Base-by-base conservation (phyloP, 2,329 filamentous ascomycete species). In the Aspergillus novofumigatus region DNA sequence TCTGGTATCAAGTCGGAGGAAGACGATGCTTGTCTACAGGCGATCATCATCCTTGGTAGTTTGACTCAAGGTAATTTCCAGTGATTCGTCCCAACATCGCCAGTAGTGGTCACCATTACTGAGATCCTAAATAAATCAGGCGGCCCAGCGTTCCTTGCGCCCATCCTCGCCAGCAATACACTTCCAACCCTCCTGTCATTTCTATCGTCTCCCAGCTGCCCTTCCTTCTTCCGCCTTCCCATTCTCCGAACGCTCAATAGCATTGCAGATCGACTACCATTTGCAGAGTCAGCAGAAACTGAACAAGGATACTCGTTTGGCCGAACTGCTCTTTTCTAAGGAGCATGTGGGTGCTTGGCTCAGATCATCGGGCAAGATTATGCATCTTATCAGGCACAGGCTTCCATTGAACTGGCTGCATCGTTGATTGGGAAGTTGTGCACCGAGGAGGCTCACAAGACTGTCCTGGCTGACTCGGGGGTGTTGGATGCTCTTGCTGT, bases 41-140 rank as follows among this genome's bases (percentile, higher is more conserved):
- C 89, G n/a, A 83, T 92, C 42, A 86, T 95, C 62, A 83, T 97
- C n/a, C 78, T 96, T 38, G 87, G 88, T 49, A 94, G 90, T 72
- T 84, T 97, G 69, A 90, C 91, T 56, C 87, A 89, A 75, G 92
- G 92, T 92, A 81, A 52, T 63, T 26, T 38, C 14, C 11, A 28
- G 42, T n/a, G 11, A 51, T 10, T 26, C 11, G 10, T 23, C 28
- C 20, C 42, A 3, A 11, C 11, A 35, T 10, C n/a, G 21, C 32
- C n/a, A 23, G n/a, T 23, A 48, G 41, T 38, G 29, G 52, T 20
- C 54, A 41, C 20, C 49, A 26, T 38, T 25, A 59, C 65, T 71
- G 56, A 72, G 55, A 17, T 35, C 35, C 54, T 48, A 38, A 17
- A 42, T n/a, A 17, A 45, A 66, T 52, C 69, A 95, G 92, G 89